Base-by-base conservation (phyloP, 2,329 filamentous ascomycete genomes). In the Acephala macrosclerotiorum region DNA sequence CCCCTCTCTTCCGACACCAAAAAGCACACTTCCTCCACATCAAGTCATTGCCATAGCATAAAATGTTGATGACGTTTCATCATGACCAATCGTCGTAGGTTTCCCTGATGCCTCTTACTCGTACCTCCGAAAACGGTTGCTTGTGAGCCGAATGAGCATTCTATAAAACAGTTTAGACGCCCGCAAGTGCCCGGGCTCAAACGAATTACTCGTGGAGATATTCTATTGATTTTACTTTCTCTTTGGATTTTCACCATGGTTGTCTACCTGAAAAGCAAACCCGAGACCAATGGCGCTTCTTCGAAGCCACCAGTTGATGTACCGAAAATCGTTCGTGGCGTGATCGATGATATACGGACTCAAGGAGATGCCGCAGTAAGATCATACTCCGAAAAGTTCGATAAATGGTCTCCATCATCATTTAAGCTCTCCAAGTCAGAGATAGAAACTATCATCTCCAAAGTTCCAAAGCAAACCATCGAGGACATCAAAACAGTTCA, bases 401-500 rank as follows among this genome's bases (percentile, higher is more conserved):
- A 86, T 72, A 81, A 82, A 64, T 87, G 84, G 84, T 78, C 78
- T 1, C 84, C 84, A 0, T 40, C 72, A 0, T 80, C 78, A 0
- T 86, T 85, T 77, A 82, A 80, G 66, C 79, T 86, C 3, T 83
- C 82, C 0, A 62, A 74, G 2, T 69, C 69, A 0, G 77, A 85
- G 20, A 85, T 85, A 45, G 73, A 82, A 12, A 73, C 79, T 1
- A 77, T 79, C 42, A 82, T 85, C n/a, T 72, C 79, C 1, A 73
- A 76, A 18, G 79, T 84, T 0, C 77, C 82, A 0, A 69, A 76
- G 11, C 84, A 86, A 71, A 82, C 79, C 72, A 78, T 88, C 77
- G 70, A 77, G 29, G 85, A 86, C 67, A 88, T 83, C 70, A 87
- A 84, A 63, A 74, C 80, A 62, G 83, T 82, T 0, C 84, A 86